phyloP scores from a whole-genome alignment of 2,329 filamentous ascomycete genomes.

The Malbranchea cinnamomea region DNA sequence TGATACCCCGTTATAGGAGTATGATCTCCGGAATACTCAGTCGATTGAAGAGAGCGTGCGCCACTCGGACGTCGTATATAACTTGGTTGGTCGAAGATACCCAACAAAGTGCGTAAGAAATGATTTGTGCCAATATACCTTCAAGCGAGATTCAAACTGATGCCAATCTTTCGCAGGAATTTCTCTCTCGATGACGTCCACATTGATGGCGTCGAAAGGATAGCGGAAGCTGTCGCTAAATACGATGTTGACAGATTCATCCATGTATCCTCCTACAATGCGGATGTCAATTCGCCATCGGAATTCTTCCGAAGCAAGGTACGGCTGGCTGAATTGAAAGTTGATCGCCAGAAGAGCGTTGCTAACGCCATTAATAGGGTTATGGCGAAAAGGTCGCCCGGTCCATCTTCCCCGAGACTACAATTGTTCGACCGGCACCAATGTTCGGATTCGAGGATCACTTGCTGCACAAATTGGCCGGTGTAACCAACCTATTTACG shows the following conservation, averaged over 20 bases:
- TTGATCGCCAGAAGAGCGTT: neutral
- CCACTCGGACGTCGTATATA: slow-evolving; percentile 96
- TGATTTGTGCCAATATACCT: neutral
- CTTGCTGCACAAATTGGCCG: slow-evolving; percentile 72
- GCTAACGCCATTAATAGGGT: slow-evolving; percentile 35
- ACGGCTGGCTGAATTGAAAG: slow-evolving; percentile 11
- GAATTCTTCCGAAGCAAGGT: slow-evolving; percentile 90
- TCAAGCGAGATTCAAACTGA: slow-evolving; percentile 1
- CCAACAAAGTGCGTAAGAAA: slow-evolving; percentile 76
- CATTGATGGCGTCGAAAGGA: slow-evolving; percentile 80
- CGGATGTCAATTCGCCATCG: slow-evolving; percentile 60
- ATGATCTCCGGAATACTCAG: slow-evolving; percentile 81
- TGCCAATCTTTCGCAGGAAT: slow-evolving; percentile 51
- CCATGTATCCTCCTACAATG: slow-evolving; percentile 92
- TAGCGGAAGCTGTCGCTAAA: slow-evolving; percentile 86
- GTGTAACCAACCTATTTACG: slow-evolving; percentile 67
- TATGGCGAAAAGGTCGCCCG: slow-evolving; percentile 71
- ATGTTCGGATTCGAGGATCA: slow-evolving; percentile 93
- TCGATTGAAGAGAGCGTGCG: slow-evolving; percentile 94
- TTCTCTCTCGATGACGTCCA: slow-evolving; percentile 88
- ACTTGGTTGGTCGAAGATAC: slow-evolving; percentile 85
- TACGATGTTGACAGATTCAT: slow-evolving; percentile 96
- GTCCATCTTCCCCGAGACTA: slow-evolving; percentile 88
- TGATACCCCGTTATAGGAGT: slow-evolving; percentile 47
- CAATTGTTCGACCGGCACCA: slow-evolving; percentile 84